Evolutionary conservation across 768 basidiomycete genomes (phyloP).

Genomic region (Leccinum uliginosum): DNA sequence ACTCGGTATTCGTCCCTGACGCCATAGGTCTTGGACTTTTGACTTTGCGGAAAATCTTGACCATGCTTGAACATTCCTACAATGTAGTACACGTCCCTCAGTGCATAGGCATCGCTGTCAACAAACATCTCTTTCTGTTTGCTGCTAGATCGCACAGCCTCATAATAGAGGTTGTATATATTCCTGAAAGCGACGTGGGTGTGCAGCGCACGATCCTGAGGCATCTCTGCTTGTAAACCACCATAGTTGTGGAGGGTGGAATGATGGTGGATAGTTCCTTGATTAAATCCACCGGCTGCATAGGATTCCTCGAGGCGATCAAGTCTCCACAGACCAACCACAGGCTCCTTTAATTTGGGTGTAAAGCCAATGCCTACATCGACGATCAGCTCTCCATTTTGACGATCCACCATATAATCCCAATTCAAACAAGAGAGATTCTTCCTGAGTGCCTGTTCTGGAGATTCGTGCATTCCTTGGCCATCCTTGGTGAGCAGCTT

Average conservation of each 20-base stretch:
- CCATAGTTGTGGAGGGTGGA: neutral
- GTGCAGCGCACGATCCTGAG: neutral
- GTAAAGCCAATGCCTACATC: neutral
- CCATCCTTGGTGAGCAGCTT: constrained; percentile 14
- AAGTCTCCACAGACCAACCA: neutral
- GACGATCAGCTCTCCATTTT: constrained; percentile 1
- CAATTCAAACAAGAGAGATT: constrained; percentile 7
- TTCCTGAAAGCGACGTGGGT: constrained; percentile 12
- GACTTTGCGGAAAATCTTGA: neutral
- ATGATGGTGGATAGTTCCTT: neutral
- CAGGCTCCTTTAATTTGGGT: neutral
- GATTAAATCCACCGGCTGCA: neutral
- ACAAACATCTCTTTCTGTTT: neutral
- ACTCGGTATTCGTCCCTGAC: constrained; percentile 3
- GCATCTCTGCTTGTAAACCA: constrained; percentile 15
- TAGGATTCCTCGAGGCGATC: neutral
- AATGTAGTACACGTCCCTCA: neutral
- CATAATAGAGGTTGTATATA: constrained; percentile 18
- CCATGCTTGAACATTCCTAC: neutral
- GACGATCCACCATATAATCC: neutral
- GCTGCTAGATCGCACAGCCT: constrained; percentile 2
- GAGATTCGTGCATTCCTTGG: neutral
- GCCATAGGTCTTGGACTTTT: neutral
- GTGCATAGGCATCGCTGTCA: constrained; percentile 9
- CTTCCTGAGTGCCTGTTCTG: neutral